Evolutionary conservation across 2,329 filamentous ascomycete species (phyloP).

Genomic region (Aureobasidium mangrovei): DNA sequence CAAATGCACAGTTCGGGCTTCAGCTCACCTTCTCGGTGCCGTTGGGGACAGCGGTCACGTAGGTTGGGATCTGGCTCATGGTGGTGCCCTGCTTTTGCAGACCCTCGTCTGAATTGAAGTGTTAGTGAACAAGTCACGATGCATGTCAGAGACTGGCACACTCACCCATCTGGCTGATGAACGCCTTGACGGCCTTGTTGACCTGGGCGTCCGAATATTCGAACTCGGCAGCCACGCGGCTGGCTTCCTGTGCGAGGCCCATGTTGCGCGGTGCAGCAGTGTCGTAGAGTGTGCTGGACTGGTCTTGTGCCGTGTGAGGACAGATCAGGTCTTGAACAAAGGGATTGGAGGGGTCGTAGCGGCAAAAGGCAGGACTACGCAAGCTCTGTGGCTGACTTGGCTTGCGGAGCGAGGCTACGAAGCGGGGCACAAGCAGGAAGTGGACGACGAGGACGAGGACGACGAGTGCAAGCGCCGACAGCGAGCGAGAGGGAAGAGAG

Average conservation of each 20-base stretch:
- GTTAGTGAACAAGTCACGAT: constrained; percentile 6
- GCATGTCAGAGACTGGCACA: constrained; percentile 18
- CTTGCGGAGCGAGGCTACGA: constrained; percentile 2
- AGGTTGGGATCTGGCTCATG: constrained; percentile 92
- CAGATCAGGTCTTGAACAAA: constrained; percentile 30
- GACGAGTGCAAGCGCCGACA: constrained; percentile 19
- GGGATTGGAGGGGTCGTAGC: constrained; percentile 23
- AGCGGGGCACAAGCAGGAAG: constrained; percentile 18
- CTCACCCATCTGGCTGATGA: constrained; percentile 72
- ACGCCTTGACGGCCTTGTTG: constrained; percentile 73
- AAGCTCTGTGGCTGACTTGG: constrained; percentile 3
- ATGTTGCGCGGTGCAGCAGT: constrained; percentile 32
- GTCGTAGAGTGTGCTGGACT: constrained; percentile 16
- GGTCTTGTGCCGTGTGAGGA: constrained; percentile 13
- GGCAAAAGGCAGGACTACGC: constrained; percentile 4
- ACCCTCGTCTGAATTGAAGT: constrained; percentile 59
- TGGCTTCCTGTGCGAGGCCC: constrained; percentile 58
- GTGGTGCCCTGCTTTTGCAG: constrained; percentile 67
- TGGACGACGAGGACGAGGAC: constrained; percentile 20
- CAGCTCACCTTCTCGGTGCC: constrained; percentile 81
- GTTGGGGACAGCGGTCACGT: constrained; percentile 91
- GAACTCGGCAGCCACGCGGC: constrained; percentile 74
- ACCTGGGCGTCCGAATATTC: constrained; percentile 72
- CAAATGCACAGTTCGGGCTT: not conserved
- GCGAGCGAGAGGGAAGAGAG: constrained; percentile 16